Base-by-base conservation (phyloP, 106 monocot species). In the Vanilla planifolia region DNA sequence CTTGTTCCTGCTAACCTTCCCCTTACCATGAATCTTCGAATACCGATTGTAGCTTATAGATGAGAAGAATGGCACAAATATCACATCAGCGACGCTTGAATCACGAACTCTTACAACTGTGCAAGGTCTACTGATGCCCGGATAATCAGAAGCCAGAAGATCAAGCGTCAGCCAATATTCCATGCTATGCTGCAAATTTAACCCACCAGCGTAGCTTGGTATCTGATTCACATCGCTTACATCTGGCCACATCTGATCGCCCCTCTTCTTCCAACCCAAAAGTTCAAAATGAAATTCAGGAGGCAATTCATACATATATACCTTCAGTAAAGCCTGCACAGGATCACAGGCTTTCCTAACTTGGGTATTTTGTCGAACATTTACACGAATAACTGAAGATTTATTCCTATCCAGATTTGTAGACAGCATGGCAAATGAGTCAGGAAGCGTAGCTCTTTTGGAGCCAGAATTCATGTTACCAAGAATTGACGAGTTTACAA, bases 31-130 rank as follows among this genome's bases (percentile, higher is more conserved):
- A 1, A 71, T n/a, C 72, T 84, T 96, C 2, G 86, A 87, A 37
- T 87, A 70, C n/a, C 84, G 58, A 37, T 96, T 96, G 61, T 84
- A 87, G 75, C 90, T 84, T 34, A 96, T 36, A 0, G 90, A 96
- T 8, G 95, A 80, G 69, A 96, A 96, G 60, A 96, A 96, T n/a
- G 95, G 95, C 33, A 96, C 95, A 48, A 90, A 86, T 13, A 96
- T 46, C 33, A 90, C 62, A 72, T 96, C 86, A 6, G 90, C 90
- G 1, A 9, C 10, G 6, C 67, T 78, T 4, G 90, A 79, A 63
- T 90, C 71, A 56, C 53, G 51, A 35, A 87, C 90, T 48, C 84
- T 72, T 3, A 86, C 28, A 3, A 79, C 88, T 27, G 24, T 33
- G 61, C 86, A 81, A 10, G 83, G 89, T 33, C 86, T 63, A 15